Evolutionary conservation across 148 eudicot genomes (phyloP).

Genomic region (Chenopodium album): DNA sequence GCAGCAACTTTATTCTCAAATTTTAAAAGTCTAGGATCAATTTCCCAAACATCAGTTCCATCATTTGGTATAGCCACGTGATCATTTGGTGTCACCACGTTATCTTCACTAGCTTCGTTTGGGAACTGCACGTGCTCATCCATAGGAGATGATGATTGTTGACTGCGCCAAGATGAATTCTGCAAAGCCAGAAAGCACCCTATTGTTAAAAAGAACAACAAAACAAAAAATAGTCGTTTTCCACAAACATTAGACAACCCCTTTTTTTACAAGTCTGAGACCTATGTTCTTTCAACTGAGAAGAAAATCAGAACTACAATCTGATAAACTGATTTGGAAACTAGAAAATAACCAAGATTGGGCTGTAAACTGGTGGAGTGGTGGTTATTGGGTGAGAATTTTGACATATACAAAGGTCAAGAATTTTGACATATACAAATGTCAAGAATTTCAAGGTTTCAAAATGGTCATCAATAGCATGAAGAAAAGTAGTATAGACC

Average conservation of each 20-base stretch:
- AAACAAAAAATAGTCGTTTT: not conserved
- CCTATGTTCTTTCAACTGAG: not conserved
- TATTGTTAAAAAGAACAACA: not conserved
- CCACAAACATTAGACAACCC: not conserved
- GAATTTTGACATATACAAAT: too few relatives aligned
- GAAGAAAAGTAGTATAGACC: not conserved
- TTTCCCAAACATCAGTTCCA: constrained; percentile 98
- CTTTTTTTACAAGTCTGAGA: not conserved
- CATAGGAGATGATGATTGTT: constrained; percentile 48
- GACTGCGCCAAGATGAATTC: constrained; percentile 73
- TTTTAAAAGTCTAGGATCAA: constrained; percentile 73
- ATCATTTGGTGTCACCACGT: constrained; percentile 64
- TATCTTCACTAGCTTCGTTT: constrained; percentile 45
- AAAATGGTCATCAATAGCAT: not conserved
- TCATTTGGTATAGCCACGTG: constrained; percentile 85
- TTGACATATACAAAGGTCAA: too few relatives aligned
- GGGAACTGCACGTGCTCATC: constrained; percentile 41
- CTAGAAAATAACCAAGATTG: not conserved
- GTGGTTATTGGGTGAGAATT: too few relatives aligned
- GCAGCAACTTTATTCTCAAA: constrained; percentile 88
- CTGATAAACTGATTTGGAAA: not conserved
- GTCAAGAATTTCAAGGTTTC: not conserved
- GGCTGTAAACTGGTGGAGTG: not conserved
- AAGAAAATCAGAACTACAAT: not conserved
- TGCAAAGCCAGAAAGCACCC: constrained; percentile 36